Evolutionary conservation across 1,139 yeast species (phyloP), one percentile per base, ranked within the genome.

Genomic region (Magnusiomyces sp.): DNA sequence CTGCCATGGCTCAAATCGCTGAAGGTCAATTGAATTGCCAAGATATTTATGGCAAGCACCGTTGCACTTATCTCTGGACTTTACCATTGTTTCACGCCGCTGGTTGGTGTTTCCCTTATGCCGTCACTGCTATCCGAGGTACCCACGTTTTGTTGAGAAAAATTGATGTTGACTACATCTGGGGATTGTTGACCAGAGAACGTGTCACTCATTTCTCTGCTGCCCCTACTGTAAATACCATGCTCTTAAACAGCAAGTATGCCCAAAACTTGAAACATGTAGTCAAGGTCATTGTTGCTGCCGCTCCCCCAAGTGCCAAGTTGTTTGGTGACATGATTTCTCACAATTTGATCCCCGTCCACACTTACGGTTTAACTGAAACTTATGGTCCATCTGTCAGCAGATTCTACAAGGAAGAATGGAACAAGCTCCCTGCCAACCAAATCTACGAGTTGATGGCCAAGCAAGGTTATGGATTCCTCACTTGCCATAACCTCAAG

Each of bases 331-430:
- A 62, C 40, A 67, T 68, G 71, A 57, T 64, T 41, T 54, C 59
- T 19, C 58, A 59, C 49, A 67, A 67, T 52, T 59, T 68, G 33
- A 55, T 55, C 44, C 71, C 71, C 7, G 68, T 68, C 32, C 92
- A 84, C 66, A 88, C 89, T 49, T 85, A 84, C 62, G 95, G 95
- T 1, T 70, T 83, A 55, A 84, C 94, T 2, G 72, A 68, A 57
- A 68, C 72, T 2, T 68, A 67, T 45, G 71, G 71, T 5, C 71
- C 71, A 5, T 63, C 64, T 48, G 64, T 69, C 14, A 55, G 66
- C 41, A 57, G 64, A 19, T 66, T 67, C 52, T 63, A 60, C 52
- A 53, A 58, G 29, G 62, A 64, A 43, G 66, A 62, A 34, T 67
- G 71, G 71, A 55, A 59, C 36, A 47, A 49, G n/a, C 55, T 61